Base-by-base conservation (phyloP, 306 rosid genomes). In the Vigna mungo region DNA sequence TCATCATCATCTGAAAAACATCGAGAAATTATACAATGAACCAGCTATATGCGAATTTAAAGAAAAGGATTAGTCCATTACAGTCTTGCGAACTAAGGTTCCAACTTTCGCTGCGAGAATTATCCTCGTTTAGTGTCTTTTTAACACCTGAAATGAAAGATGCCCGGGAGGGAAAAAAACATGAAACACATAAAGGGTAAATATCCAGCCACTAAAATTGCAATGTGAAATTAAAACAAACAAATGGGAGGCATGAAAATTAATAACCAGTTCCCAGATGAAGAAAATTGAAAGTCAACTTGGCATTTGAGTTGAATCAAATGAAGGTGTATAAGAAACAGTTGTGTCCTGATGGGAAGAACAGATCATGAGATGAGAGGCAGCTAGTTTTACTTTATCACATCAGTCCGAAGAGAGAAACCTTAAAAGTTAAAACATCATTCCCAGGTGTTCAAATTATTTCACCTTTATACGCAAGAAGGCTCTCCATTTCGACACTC, bases 1-100 rank as follows among this genome's bases (percentile, higher is more conserved):
- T 75, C 84, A 78, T 68, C 37, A 75, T 56, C 83, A 75, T 66
- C 85, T 74, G 77, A 80, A 75, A 78, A 47, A 55, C 17, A 48
- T 10, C 46, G 53, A 76, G 64, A 25, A 18, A 72, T 65, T 65
- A 20, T 7, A 6, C 12, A n/a, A 5, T 18, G 49, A 18, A 81
- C 36, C n/a, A n/a, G n/a, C n/a, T n/a, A n/a, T n/a, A n/a, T n/a
- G n/a, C n/a, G n/a, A n/a, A n/a, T n/a, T n/a, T n/a, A n/a, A n/a
- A n/a, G n/a, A n/a, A n/a, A n/a, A n/a, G n/a, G n/a, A n/a, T n/a
- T n/a, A n/a, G n/a, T n/a, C n/a, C n/a, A n/a, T n/a, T n/a, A n/a
- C n/a, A 7, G 20, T 4, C 58, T 52, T 18, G 25, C 18, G 11
- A 54, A 54, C 30, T 4, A 20, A 18, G 60, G 30, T 54, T 54